Evolutionary conservation across 140 eudicot genomes (phyloP), one percentile per base, ranked within the genome.

Genomic region (Oenanthe javanica): DNA sequence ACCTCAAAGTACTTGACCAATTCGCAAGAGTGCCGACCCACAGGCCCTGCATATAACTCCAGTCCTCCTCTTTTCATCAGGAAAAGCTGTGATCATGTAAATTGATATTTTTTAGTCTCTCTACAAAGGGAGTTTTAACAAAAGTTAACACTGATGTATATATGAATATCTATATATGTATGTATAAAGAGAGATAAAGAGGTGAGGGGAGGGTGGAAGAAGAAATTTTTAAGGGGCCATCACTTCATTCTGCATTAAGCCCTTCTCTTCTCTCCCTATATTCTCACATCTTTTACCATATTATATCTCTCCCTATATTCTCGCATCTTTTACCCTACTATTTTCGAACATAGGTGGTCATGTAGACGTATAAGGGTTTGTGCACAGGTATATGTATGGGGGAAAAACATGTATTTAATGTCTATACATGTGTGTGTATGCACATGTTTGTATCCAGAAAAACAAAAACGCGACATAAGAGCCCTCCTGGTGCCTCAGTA

Each of bases 31-130:
- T 88, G 86, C 21, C 81, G 85, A 63, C 97, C 98, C 21, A 94
- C 79, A 5, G 97, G 98, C 73, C 97, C 98, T 0, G 88, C 91
- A 25, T 90, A 94, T 76, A 94, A 72, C 80, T 91, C 93, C 73
- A 87, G 83, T 40, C 98, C 98, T 16, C 98, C 98, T 76, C 96
- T 87, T 84, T 93, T 90, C 86, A 93, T 82, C 76, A 93, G 87
- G 47, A 93, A 81, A n/a, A 93, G 89, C 94, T 92, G 88, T 84
- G 85, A 63, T 27, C 38, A 63, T 25, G 61, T n/a, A 18, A 38
- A 9, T 40, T 46, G 61, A 48, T 75, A 49, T 4, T 2, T 1
- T 74, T 81, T 23, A 84, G 51, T 23, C 12, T 77, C 42, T 48
- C 23, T 23, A 70, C 38, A 6, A 11, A 31, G 15, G 25, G 27